Base-by-base conservation (phyloP, 2,329 filamentous ascomycete genomes). In the Tolypocladium tropicale region DNA sequence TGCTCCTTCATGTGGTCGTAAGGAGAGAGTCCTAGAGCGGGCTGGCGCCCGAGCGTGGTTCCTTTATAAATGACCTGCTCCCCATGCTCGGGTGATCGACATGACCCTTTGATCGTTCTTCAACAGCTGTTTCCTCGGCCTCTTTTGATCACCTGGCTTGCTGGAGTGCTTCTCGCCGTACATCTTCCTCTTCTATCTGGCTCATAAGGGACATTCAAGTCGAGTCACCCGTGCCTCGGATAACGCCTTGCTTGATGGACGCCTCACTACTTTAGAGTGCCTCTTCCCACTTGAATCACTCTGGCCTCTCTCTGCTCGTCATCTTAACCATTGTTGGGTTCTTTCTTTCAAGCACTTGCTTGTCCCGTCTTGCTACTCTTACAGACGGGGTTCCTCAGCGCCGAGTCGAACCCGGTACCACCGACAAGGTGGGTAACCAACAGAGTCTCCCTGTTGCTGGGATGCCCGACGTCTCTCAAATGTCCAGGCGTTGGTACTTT, bases 401-500 rank as follows among this genome's bases (percentile, higher is more conserved):
- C 16, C 49, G 18, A n/a, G 21, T 16, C 50, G 14, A 53, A 23
- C 6, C 34, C 33, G 36, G 25, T 25, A 56, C 53, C 46, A 53
- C 56, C 59, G 58, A 54, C 57, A 61, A 57, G 49, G 55, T 63
- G 61, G 61, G 61, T 56, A 57, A 58, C 32, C 55, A 58, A 52
- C 53, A 56, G 53, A 59, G 52, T 54, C 33, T 52, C 56, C 57
- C 39, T 53, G 23, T 37, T 55, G 48, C 50, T 25, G 53, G 58
- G 30, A 21, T 36, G 12, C 34, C 39, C 52, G 49, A 63, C 43
- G 14, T 36, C 16, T 30, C 34, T 10, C 46, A 49, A 46, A 74
- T 75, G 72, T 67, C 71, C 57, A 64, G 66, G 56, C 68, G 67
- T 25, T 70, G 66, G 61, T 73, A 67, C 53, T 61, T 74, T 58